A percentile compares a stretch with the other conserved stretches of the same genome.
These are phyloP conservation scores for Botrytis elliptica DNA, from an alignment of 2,329 filamentous ascomycete genomes.

Conservation along the genomic window DNA sequence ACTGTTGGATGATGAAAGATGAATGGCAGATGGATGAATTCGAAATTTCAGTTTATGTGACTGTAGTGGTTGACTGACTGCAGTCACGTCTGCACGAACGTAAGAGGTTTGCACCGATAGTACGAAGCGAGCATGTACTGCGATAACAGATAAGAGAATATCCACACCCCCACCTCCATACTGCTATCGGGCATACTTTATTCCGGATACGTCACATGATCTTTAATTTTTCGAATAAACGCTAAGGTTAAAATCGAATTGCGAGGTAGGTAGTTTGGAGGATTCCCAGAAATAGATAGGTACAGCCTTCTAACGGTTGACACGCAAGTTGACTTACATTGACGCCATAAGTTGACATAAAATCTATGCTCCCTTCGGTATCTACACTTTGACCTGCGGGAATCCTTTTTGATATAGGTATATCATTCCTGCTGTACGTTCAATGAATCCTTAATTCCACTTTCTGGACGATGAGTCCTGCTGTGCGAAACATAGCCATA, in stretches of 20 bases:
- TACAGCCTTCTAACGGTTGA: conserved; percentile 1
- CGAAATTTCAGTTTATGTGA: background rate
- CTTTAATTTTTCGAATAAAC: background rate
- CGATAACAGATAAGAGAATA: conserved; percentile 1
- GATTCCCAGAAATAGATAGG: background rate
- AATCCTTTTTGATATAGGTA: background rate
- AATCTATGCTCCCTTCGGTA: background rate
- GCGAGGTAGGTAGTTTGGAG: background rate
- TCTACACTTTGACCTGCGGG: background rate
- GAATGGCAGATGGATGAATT: background rate
- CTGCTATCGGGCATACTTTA: background rate
- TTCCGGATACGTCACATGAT: background rate
- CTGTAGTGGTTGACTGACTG: background rate
- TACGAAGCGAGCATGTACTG: background rate
- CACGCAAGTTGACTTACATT: background rate
- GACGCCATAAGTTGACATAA: background rate
- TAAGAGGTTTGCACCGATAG: background rate
- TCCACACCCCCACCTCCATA: background rate
- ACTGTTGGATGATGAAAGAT: background rate
- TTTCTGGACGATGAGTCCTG: background rate
- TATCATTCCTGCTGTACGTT: background rate
- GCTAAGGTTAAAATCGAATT: conserved; percentile 12
- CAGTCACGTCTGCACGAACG: too few relatives aligned
- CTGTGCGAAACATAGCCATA: background rate
- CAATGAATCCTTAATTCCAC: background rate